Evolutionary conservation across 768 basidiomycete genomes (phyloP).

Genomic region (Lepiota subincarnata): DNA sequence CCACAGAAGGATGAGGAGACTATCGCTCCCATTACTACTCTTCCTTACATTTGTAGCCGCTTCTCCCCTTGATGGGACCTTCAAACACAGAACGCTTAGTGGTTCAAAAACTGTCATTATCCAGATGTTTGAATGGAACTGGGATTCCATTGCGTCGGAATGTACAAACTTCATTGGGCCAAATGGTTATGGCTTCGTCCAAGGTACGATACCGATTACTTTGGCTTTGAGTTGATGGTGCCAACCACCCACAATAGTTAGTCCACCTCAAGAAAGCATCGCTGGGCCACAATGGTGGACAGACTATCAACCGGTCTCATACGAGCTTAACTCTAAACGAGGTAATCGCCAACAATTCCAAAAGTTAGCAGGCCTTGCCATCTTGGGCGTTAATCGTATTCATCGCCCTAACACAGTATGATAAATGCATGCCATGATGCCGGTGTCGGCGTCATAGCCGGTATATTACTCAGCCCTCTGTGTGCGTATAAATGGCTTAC

Average conservation of each 20-base stretch:
- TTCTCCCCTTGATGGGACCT: background rate
- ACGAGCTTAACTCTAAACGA: slow-evolving; percentile 61
- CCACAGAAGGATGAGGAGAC: background rate
- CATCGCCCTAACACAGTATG: slow-evolving; percentile 31
- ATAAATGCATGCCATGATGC: slow-evolving; percentile 45
- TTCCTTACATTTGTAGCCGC: background rate
- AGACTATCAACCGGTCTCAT: slow-evolving; percentile 68
- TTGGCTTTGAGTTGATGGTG: no score
- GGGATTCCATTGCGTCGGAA: slow-evolving; percentile 57
- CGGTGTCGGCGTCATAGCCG: slow-evolving; percentile 56
- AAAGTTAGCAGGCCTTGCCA: slow-evolving; percentile 18
- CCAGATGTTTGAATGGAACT: slow-evolving; percentile 70
- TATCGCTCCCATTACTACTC: background rate
- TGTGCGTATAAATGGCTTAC: no score
- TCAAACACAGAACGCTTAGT: slow-evolving; percentile 9
- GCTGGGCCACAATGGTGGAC: slow-evolving; percentile 68
- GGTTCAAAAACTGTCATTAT: slow-evolving; percentile 47
- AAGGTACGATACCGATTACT: slow-evolving; percentile 37
- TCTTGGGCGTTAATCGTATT: background rate
- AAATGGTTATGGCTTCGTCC: slow-evolving; percentile 64
- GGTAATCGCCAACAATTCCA: slow-evolving; percentile 53
- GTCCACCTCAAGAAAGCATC: slow-evolving; percentile 57
- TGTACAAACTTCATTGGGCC: slow-evolving; percentile 65
- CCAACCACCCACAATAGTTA: slow-evolving; percentile 23
- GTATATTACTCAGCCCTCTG: slow-evolving; percentile 18